These are phyloP conservation scores for Emiliania huxleyi DNA, from an alignment of 78 protist genomes.

Conservation along the genomic window DNA sequence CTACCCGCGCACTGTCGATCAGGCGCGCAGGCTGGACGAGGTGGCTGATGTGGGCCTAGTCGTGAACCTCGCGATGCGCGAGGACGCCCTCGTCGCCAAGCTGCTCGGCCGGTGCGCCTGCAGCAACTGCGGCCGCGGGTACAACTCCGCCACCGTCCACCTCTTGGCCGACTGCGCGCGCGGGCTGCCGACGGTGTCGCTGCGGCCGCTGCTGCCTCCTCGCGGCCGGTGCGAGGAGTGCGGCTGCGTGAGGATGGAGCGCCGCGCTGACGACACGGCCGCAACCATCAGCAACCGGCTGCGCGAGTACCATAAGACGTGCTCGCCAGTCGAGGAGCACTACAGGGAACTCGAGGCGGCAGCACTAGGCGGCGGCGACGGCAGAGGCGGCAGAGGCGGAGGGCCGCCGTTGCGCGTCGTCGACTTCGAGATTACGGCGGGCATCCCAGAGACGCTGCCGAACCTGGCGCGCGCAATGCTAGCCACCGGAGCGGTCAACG, in stretches of 20 bases:
- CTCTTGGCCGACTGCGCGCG: neutral
- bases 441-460: neutral
- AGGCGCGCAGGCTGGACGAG: neutral
- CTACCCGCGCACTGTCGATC: neutral
- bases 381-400: too few relatives aligned
- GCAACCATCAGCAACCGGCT: neutral
- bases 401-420: neutral
- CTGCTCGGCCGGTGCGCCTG: neutral
- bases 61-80: neutral
- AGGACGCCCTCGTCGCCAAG: neutral
- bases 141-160: neutral
- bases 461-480: neutral
- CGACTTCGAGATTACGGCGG: neutral
- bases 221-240: neutral
- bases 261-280: neutral
- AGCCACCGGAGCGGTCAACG: neutral
- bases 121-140: neutral
- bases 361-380: too few relatives aligned
- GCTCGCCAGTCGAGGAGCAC: neutral
- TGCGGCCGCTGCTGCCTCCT: neutral
- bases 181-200: neutral
- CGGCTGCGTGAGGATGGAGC: neutral
- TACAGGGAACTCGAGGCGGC: neutral
- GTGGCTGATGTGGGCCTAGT: neutral
- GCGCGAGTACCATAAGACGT: neutral